Evolutionary conservation across 2,329 filamentous ascomycete species (phyloP).

Genomic region (Phaeosphaeria sp.): DNA sequence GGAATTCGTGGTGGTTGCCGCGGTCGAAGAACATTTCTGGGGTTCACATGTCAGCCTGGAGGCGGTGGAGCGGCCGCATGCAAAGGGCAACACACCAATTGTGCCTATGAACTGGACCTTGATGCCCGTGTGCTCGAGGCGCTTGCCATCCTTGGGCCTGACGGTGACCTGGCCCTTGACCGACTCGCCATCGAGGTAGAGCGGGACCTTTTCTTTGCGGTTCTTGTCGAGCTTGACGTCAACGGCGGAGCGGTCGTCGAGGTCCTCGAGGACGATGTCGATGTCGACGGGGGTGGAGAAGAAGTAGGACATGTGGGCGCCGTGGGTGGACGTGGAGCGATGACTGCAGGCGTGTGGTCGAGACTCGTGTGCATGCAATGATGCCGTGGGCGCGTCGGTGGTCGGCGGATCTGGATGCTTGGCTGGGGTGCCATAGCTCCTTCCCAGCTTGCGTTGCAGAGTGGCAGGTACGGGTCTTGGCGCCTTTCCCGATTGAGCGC

Average conservation of each 20-base stretch:
- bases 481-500: constrained; percentile 9
- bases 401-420: constrained; percentile 17
- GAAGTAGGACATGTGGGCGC: constrained; percentile 82
- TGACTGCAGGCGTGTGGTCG: constrained; percentile 2
- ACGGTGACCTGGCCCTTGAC: constrained; percentile 96
- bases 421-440: constrained; percentile 15
- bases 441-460: constrained; percentile 12
- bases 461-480: constrained; percentile 21
- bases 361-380: constrained; percentile 19
- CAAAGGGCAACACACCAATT: constrained; percentile 69
- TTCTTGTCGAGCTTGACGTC: constrained; percentile 99
- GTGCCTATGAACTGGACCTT: constrained; percentile 99
- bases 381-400: constrained; percentile 20
- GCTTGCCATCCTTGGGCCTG: constrained; percentile 95
- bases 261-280: constrained; percentile 95
- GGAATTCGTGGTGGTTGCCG: constrained; percentile 98
- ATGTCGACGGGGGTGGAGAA: constrained; percentile 99
- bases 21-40: constrained; percentile 99
- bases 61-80: not conserved
- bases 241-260: constrained; percentile 91
- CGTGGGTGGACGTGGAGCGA: constrained; percentile 5
- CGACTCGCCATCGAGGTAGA: constrained; percentile 98
- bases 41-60: constrained; percentile 17
- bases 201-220: constrained; percentile 91
- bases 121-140: constrained; percentile 96